phyloP scores from a whole-genome alignment of 176 grass and related monocot species.

The Avena sativa region DNA sequence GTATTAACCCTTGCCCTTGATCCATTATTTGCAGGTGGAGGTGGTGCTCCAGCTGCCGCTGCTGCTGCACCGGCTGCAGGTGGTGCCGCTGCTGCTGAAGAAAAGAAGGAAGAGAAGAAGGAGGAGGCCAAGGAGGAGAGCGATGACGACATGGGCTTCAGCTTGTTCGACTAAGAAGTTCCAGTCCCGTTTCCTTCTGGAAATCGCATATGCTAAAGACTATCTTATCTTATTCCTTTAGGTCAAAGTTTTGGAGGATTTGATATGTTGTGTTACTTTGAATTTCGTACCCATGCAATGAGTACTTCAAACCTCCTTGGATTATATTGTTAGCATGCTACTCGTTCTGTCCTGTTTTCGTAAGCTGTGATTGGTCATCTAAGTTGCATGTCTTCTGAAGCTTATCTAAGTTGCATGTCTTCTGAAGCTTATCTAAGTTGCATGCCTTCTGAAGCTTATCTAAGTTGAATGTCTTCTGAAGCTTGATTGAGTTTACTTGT shows the following conservation, averaged over 20 bases:
- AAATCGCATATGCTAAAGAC: slow-evolving; percentile 38
- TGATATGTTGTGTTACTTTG: slow-evolving; percentile 26
- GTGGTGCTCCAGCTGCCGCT: slow-evolving; percentile 53
- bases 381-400: neutral
- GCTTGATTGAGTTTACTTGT: no score
- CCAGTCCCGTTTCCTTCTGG: neutral
- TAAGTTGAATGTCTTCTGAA: neutral
- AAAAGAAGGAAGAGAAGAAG: slow-evolving; percentile 68
- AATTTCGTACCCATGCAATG: slow-evolving; percentile 18
- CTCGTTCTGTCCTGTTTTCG: neutral
- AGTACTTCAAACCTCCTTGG: neutral
- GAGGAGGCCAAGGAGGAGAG: slow-evolving; percentile 82
- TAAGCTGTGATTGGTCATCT: neutral
- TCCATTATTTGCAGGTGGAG: slow-evolving; percentile 59
- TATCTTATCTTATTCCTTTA: slow-evolving; percentile 36
- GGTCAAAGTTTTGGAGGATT: slow-evolving; percentile 44
- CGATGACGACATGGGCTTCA: slow-evolving; percentile 90
- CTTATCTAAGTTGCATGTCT: neutral
- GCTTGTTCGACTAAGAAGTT: slow-evolving; percentile 68
- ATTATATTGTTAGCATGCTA: slow-evolving; percentile 14
- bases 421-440: neutral
- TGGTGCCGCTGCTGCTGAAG: slow-evolving; percentile 46
- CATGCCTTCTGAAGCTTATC: neutral
- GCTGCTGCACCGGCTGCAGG: slow-evolving; percentile 55
- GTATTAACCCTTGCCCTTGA: neutral